Percentiles rank a stretch among this genome's conserved stretches.
phyloP scores from a whole-genome alignment of 2,329 filamentous ascomycete species.

The Cordyceps cateniannulata region DNA sequence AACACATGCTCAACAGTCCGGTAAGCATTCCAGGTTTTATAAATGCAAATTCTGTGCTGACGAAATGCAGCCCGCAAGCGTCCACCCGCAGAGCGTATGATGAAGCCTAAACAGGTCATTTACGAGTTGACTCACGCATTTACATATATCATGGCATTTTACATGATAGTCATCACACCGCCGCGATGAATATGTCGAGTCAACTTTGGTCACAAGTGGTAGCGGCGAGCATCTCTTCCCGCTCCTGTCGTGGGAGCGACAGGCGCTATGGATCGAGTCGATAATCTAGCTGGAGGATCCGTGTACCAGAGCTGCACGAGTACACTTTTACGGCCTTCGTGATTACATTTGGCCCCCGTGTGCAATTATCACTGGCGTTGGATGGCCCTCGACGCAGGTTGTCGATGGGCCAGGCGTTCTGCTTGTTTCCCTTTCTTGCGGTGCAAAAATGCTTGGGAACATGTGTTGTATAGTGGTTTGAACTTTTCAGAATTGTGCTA shows the following conservation, averaged over 20 bases:
- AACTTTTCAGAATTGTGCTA: background rate
- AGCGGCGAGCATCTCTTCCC: background rate
- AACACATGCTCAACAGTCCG: conserved; percentile 93
- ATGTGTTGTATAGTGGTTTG: background rate
- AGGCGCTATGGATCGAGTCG: background rate
- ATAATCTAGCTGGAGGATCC: background rate
- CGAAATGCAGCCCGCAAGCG: conserved; percentile 41
- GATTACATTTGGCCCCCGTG: background rate
- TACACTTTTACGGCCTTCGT: conserved; percentile 1
- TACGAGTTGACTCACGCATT: background rate
- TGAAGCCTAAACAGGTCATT: background rate
- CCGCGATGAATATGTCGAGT: background rate
- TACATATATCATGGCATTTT: background rate
- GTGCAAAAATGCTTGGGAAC: background rate
- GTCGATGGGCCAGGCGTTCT: conserved; percentile 11
- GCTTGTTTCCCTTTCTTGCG: background rate
- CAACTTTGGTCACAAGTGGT: background rate
- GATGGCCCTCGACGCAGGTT: conserved; percentile 1
- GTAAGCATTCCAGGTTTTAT: conserved; percentile 48
- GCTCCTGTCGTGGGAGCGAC: background rate
- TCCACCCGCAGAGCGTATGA: conserved; percentile 51
- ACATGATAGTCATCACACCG: background rate
- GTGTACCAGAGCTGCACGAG: conserved; percentile 5
- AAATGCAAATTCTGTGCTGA: background rate
- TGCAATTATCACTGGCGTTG: conserved; percentile 5